A percentile compares a stretch with the other conserved stretches of the same genome.
Evolutionary conservation across 441 rosid genomes (phyloP).

Genomic region (Corymbia calophylla): DNA sequence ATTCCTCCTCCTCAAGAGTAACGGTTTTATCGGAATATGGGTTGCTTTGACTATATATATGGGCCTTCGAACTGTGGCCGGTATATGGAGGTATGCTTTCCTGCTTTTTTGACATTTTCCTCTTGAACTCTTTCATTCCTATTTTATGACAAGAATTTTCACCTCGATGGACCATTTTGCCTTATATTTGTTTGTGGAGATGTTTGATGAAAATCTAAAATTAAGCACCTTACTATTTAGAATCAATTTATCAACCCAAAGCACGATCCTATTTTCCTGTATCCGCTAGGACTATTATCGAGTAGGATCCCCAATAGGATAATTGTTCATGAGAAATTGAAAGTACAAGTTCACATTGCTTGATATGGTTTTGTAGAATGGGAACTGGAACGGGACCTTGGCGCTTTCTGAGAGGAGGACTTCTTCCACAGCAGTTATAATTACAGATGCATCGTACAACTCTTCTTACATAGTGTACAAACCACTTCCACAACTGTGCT

Average conservation of each 20-base stretch:
- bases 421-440: background rate
- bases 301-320: background rate
- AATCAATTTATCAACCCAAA: background rate
- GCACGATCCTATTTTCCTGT: background rate
- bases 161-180: background rate
- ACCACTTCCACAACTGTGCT: background rate
- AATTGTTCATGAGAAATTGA: background rate
- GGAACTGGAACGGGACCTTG: constrained; percentile 86
- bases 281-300: background rate
- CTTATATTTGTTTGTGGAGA: background rate
- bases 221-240: background rate
- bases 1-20: constrained; percentile 34
- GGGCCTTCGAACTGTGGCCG: constrained; percentile 75
- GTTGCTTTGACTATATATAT: constrained; percentile 71
- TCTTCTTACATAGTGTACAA: background rate
- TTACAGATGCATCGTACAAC: background rate
- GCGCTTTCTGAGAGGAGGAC: constrained; percentile 41
- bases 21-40: constrained; percentile 80
- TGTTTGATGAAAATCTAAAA: background rate
- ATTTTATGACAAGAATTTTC: background rate
- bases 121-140: background rate
- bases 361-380: constrained; percentile 36
- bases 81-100: constrained; percentile 64
- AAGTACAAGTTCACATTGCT: background rate
- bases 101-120: background rate